Base-by-base conservation (phyloP, 2,329 filamentous ascomycete genomes). In the Xylariaceae sp. region DNA sequence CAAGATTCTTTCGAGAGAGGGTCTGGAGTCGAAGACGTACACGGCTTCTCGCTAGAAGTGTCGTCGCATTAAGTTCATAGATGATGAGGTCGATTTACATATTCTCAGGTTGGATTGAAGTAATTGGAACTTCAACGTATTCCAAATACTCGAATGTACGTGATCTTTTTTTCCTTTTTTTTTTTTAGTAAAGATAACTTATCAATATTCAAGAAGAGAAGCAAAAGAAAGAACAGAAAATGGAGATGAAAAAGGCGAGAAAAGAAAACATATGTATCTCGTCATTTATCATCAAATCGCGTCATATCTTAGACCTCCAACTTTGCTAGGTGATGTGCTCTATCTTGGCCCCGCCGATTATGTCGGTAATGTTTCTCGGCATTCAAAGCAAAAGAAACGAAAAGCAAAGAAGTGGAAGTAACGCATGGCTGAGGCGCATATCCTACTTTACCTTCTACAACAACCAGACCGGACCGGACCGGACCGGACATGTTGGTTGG, bases 1-100 rank as follows among this genome's bases (percentile, higher is more conserved):
- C 27, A 58, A 51, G 39, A 32, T 66, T 9, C 47, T 65, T 12
- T 60, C 54, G 1, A 30, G 37, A 35, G 43, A 45, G 26, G 39
- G 43, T 2, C 40, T 57, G 12, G 4, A 52, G 46, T 44, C 42
- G 2, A 32, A 31, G 29, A n/a, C 43, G 9, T 32, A 32, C 29
- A 29, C 11, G 12, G 29, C 7, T n/a, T 12, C 31, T 8, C 2
- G 6, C 3, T 34, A 50, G 40, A 43, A n/a, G 26, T 12, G 5
- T 32, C 45, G 30, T 47, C 29, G 7, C 11, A 6, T 8, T 46
- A n/a, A n/a, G 6, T 45, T 29, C 11, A 7, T 29, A 43, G 41
- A 43, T 6, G 32, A 35, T 19, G 19, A 19, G 19, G 19, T 19
- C 19, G 19, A 19, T 19, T 19, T 19, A 19, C 19, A 19, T 19